Percentiles rank a stretch among this genome's conserved stretches.
phyloP scores from a whole-genome alignment of 306 rosid genomes.

The Cajanus cajan region DNA sequence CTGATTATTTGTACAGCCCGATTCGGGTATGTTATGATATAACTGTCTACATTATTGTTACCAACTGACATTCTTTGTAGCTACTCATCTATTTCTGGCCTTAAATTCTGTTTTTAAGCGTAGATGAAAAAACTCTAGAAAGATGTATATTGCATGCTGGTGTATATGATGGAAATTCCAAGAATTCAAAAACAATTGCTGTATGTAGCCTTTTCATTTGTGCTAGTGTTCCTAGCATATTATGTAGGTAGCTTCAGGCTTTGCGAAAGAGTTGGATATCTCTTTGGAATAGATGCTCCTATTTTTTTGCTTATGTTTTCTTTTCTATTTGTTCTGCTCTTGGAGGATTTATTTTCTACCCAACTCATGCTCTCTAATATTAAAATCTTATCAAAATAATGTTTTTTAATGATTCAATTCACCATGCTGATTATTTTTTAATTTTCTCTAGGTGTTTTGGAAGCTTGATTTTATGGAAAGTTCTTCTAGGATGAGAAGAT shows the following conservation, averaged over 20 bases:
- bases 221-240: background rate
- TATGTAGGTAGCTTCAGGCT: background rate
- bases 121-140: background rate
- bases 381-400: slow-evolving; percentile 3
- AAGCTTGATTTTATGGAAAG: slow-evolving; percentile 95
- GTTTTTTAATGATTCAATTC: background rate
- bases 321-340: background rate
- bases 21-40: slow-evolving; percentile 66
- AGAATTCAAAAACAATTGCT: background rate
- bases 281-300: slow-evolving; percentile 11
- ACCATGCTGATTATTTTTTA: slow-evolving; percentile 16
- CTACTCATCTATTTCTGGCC: slow-evolving; percentile 26
- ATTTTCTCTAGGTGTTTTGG: slow-evolving; percentile 76
- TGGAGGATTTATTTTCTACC: slow-evolving; percentile 22
- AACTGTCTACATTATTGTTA: background rate
- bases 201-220: background rate
- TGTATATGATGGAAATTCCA: background rate
- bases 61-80: slow-evolving; percentile 29
- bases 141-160: background rate
- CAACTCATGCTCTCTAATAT: slow-evolving; percentile 4
- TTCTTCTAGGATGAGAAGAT: slow-evolving; percentile 87
- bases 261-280: background rate
- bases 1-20: slow-evolving; percentile 67
- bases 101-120: slow-evolving; percentile 10
- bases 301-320: slow-evolving; percentile 12